Conservation (phyloP, 2,329 filamentous ascomycete genomes). For the Bertia moriformis region DNA sequence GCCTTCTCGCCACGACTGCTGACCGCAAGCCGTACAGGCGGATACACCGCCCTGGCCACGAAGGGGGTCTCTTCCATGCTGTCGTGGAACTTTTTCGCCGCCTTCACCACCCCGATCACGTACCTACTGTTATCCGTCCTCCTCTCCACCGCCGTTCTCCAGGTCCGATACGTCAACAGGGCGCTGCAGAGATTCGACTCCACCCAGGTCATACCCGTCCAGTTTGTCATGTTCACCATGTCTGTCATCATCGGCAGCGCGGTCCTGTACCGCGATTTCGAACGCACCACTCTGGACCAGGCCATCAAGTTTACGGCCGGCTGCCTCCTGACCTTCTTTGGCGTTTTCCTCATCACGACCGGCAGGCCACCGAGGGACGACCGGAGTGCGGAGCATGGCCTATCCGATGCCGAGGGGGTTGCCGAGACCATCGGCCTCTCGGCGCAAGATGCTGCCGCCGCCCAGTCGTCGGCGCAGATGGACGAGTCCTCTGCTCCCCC, state of each 20-base stretch:
- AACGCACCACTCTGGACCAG: conserved; percentile 60
- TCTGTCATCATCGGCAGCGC: conserved; percentile 91
- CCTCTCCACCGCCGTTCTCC: conserved; percentile 76
- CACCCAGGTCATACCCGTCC: conserved; percentile 92
- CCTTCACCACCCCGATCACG: conserved; percentile 84
- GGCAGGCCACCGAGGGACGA: conserved; percentile 45
- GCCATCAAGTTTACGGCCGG: conserved; percentile 78
- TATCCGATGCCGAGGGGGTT: conserved; percentile 40
- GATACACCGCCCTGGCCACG: conserved; percentile 86
- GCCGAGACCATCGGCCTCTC: conserved; percentile 49
- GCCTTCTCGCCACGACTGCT: conserved; percentile 3
- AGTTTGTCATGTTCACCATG: conserved; percentile 92
- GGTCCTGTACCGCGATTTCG: conserved; percentile 85
- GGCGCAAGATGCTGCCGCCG: conserved; percentile 32
- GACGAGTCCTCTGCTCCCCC: conserved; percentile 6
- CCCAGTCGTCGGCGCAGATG: conserved; percentile 8
- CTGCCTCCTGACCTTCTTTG: conserved; percentile 82
- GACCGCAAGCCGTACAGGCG: conserved; percentile 35
- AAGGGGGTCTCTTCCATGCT: conserved; percentile 93
- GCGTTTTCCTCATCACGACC: conserved; percentile 93
- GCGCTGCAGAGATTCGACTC: conserved; percentile 86
- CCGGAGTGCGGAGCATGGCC: conserved; percentile 20
- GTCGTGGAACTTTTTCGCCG: conserved; percentile 76
- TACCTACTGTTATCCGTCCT: conserved; percentile 73
- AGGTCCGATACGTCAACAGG: conserved; percentile 90